phyloP scores from a whole-genome alignment of 2,329 filamentous ascomycete genomes.

The Sclerotinia borealis region DNA sequence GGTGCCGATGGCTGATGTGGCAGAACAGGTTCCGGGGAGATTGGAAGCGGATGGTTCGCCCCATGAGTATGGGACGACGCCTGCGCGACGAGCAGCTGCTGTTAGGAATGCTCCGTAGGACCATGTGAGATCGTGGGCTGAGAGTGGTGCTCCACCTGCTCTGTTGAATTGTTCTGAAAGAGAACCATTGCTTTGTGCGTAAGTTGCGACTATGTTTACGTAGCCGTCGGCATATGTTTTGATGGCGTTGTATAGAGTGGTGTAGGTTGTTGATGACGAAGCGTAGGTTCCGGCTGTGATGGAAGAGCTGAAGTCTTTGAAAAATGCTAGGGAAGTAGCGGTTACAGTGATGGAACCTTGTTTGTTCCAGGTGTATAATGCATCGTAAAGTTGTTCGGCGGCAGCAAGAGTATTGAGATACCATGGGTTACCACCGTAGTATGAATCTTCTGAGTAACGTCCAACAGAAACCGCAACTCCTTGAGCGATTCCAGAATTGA shows the following conservation, averaged over 20 bases:
- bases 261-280: constrained; percentile 52
- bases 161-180: constrained; percentile 62
- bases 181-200: constrained; percentile 54
- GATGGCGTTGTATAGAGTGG: constrained; percentile 56
- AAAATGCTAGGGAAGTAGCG: constrained; percentile 62
- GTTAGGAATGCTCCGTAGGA: constrained; percentile 67
- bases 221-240: constrained; percentile 57
- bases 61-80: constrained; percentile 53
- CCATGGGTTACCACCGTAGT: constrained; percentile 78
- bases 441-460: constrained; percentile 65
- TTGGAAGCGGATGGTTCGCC: constrained; percentile 40
- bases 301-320: constrained; percentile 56
- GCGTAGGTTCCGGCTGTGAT: constrained; percentile 58
- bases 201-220: constrained; percentile 41
- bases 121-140: constrained; percentile 65
- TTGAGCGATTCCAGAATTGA: constrained; percentile 60
- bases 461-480: constrained; percentile 58
- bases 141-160: constrained; percentile 47
- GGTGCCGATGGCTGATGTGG: constrained; percentile 42
- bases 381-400: constrained; percentile 74
- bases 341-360: constrained; percentile 59
- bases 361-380: constrained; percentile 64
- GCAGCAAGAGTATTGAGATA: constrained; percentile 70
- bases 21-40: constrained; percentile 44
- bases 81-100: constrained; percentile 50